phyloP scores from a whole-genome alignment of 305 asterid species.

The Fraxinus xanthoxyloides region DNA sequence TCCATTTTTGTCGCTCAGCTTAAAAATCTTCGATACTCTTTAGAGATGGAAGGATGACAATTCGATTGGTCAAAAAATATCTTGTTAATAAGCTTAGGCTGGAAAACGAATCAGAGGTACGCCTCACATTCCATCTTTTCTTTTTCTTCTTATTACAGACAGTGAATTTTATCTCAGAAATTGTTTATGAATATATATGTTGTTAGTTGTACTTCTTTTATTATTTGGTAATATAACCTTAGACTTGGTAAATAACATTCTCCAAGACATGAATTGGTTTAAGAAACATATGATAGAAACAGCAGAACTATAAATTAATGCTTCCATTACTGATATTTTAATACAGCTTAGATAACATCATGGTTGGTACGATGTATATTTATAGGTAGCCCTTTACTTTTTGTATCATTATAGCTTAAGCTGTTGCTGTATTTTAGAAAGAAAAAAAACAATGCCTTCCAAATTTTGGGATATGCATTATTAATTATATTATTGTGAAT shows the following conservation, averaged over 20 bases:
- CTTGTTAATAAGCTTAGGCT: slow-evolving; percentile 77
- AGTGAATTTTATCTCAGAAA: neutral
- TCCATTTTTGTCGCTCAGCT: neutral
- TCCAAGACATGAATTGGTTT: slow-evolving; percentile 38
- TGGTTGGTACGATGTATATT: slow-evolving; percentile 60
- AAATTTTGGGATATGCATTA: neutral
- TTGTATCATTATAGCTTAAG: slow-evolving; percentile 17
- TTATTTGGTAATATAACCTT: neutral
- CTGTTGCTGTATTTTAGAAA: neutral
- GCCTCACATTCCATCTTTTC: slow-evolving; percentile 8
- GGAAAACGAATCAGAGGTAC: slow-evolving; percentile 92
- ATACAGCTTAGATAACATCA: slow-evolving; percentile 30
- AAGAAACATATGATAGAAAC: slow-evolving; percentile 49
- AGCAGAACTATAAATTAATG: slow-evolving; percentile 33
- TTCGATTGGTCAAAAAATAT: slow-evolving; percentile 79
- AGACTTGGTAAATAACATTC: neutral
- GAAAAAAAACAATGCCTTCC: neutral
- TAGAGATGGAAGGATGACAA: slow-evolving; percentile 90
- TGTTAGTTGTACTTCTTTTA: neutral
- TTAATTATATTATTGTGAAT: slow-evolving; percentile 9
- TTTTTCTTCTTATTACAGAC: neutral
- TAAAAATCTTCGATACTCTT: neutral
- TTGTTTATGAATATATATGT: no score
- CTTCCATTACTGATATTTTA: slow-evolving; percentile 6
- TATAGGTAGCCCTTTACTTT: slow-evolving; percentile 45